These are phyloP conservation scores for Trichoderma asperelloides DNA, from an alignment of 495 filamentous ascomycete genomes.

Conservation along the genomic window DNA sequence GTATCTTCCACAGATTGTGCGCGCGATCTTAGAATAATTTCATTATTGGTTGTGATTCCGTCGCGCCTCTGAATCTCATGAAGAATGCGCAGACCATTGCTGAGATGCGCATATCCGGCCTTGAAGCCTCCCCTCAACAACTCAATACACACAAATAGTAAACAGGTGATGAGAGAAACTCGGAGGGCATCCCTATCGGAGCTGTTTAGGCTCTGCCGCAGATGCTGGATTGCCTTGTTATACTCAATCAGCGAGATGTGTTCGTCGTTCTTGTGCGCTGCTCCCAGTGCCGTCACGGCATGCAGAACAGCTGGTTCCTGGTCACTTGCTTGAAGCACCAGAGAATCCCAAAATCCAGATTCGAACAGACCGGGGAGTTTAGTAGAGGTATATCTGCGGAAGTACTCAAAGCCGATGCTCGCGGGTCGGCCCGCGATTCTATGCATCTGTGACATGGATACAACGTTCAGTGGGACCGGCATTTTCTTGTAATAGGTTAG, in stretches of 20 bases:
- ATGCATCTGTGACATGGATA: conserved; percentile 12
- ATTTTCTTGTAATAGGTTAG: conserved; percentile 11
- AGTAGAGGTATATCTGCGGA: conserved; percentile 27
- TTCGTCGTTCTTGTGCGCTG: conserved; percentile 31
- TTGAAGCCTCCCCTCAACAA: conserved; percentile 39
- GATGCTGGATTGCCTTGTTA: conserved; percentile 32
- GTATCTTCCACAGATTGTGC: conserved; percentile 25
- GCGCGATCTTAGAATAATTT: conserved; percentile 14
- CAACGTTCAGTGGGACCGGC: conserved; percentile 12
- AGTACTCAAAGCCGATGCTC: conserved; percentile 31
- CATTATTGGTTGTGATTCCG: neutral
- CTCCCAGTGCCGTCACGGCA: conserved; percentile 39
- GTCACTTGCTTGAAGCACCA: conserved; percentile 36
- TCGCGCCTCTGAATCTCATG: conserved; percentile 15
- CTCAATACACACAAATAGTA: conserved; percentile 50
- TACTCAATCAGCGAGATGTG: conserved; percentile 36
- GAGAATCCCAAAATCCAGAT: conserved; percentile 37
- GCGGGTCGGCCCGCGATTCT: conserved; percentile 16
- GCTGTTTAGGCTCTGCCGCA: conserved; percentile 23
- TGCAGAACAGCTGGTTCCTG: conserved; percentile 43
- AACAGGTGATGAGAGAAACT: conserved; percentile 45
- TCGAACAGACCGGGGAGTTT: conserved; percentile 38
- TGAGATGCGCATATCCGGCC: conserved; percentile 36
- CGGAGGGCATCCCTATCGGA: conserved; percentile 20
- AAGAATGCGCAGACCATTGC: conserved; percentile 30